Evolutionary conservation across 202 grass and related monocot genomes (phyloP), one percentile per base, ranked within the genome.

Genomic region (Schoenoplectus tabernaemontani): DNA sequence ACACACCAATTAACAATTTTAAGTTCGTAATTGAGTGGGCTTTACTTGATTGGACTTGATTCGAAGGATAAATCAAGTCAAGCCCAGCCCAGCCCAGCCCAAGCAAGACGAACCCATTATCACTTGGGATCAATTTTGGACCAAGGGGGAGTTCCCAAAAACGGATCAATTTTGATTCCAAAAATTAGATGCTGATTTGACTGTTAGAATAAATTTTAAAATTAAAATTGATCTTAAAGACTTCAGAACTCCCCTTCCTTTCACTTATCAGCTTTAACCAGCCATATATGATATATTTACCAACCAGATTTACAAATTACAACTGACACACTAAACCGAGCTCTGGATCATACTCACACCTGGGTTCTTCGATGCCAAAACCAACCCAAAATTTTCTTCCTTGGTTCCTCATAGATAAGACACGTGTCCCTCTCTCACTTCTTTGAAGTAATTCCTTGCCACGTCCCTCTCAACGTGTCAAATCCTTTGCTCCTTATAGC

Each of bases 401-500:
- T 68, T 2, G 19, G 65, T 44, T 69, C 24, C 68, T 72, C 68
- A 16, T 17, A 50, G 8, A 33, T 32, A 64, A 4, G 13, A 17
- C 68, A 73, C 68, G 68, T 73, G 68, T 73, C 68, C 24, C 23
- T 50, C 44, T 72, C 0, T 16, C 12, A 9, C 43, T 42, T 32
- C 23, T 51, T 17, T 1, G 33, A 30, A 73, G 23, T 7, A 17
- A 30, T 51, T 9, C 43, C 1, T 51, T 73, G 68, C 68, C 68
- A 73, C 68, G 44, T 51, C 50, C 42, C 24, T 73, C 24, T 73
- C 68, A 43, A 73, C 68, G 68, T 51, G 68, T 73, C 68, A 32
- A 32, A 17, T 6, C 24, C 66, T 23, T 51, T 50, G 1, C 23
- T 50, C 43, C 44, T 51, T 73, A 73, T 50, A 73, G 9, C 5